Evolutionary conservation across 1,139 yeast genomes (phyloP), one percentile per base, ranked within the genome.

Genomic region (Hemisphaericaspora subhashii): DNA sequence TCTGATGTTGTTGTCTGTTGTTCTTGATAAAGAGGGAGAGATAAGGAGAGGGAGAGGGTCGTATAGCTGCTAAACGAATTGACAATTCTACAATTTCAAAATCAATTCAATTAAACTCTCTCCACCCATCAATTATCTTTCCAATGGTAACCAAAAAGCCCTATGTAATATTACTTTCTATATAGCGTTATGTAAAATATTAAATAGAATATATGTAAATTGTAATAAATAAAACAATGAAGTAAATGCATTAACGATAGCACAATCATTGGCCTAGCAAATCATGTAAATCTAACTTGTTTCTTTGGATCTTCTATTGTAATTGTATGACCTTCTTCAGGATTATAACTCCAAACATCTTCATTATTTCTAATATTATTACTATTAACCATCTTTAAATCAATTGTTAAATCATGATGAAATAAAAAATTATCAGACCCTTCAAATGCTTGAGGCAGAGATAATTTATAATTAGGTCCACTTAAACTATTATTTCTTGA

Each of bases 281-380:
- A n/a, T 29, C 16, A 35, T 20, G 18, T 21, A 34, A 37, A 37
- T 30, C 40, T 17, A 22, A 38, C 41, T 26, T 23, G 31, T 17
- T 38, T 38, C 25, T 31, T 29, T 16, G 31, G 25, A 13, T 35
- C 31, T 11, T 22, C 28, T 10, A 33, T 26, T 3, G 23, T 17
- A 11, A 35, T 14, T 5, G 39, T 31, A 22, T 41, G 42, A 7
- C 42, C 40, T 15, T 39, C 40, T 13, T 48, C 50, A 10, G 44
- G 43, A 20, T 38, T 41, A 31, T 42, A 46, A 25, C 44, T 44
- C 46, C 46, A 48, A 21, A 38, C 36, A 15, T 45, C 46, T 14
- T 38, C 42, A 22, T 21, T 5, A 12, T 33, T 20, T 10, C 7
- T 12, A 13, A 25, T 23, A 12, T 18, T 26, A 31, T 36, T 30